A percentile compares a stretch with the other conserved stretches of the same genome.
Conservation (phyloP, 179 eudicot species). For the Beta macrorhiza region DNA sequence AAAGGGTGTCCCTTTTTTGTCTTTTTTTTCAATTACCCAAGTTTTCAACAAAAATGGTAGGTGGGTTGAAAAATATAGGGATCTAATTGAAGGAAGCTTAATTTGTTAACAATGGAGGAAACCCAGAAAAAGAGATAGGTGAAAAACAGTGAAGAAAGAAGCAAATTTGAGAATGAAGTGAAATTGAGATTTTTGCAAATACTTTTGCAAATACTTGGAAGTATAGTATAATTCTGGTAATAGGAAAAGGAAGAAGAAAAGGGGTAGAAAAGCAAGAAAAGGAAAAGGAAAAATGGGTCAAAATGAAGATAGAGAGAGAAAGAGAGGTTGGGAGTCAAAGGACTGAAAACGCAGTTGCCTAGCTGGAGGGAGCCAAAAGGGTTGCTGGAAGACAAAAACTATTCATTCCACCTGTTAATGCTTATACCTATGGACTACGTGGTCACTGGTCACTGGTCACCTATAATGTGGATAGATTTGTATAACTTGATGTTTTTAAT, state of each 20-base stretch:
- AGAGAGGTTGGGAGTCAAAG: neutral
- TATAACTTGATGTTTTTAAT: neutral
- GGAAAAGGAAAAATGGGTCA: neutral
- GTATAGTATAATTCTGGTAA: neutral
- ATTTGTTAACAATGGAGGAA: constrained; percentile 48
- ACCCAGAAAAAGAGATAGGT: constrained; percentile 14
- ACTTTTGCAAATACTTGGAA: neutral
- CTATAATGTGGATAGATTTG: neutral
- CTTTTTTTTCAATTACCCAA: constrained; percentile 16
- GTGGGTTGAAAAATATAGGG: constrained; percentile 25
- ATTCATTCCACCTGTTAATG: constrained; percentile 7
- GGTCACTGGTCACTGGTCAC: constrained; percentile 4
- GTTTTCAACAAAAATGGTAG: constrained; percentile 8
- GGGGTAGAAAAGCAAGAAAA: neutral
- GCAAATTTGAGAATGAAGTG: constrained; percentile 22
- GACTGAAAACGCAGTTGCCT: neutral
- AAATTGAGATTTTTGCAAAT: neutral
- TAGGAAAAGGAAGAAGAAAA: neutral
- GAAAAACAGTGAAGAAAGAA: constrained; percentile 31
- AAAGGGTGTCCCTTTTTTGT: constrained; percentile 4
- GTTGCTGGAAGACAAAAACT: constrained; percentile 6
- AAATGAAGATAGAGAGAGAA: neutral
- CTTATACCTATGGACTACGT: neutral
- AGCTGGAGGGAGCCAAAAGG: constrained; percentile 3
- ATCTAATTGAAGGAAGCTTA: constrained; percentile 32